phyloP scores from a whole-genome alignment of 1,284 basidiomycete genomes.

The Mrakiaceae sp. region DNA sequence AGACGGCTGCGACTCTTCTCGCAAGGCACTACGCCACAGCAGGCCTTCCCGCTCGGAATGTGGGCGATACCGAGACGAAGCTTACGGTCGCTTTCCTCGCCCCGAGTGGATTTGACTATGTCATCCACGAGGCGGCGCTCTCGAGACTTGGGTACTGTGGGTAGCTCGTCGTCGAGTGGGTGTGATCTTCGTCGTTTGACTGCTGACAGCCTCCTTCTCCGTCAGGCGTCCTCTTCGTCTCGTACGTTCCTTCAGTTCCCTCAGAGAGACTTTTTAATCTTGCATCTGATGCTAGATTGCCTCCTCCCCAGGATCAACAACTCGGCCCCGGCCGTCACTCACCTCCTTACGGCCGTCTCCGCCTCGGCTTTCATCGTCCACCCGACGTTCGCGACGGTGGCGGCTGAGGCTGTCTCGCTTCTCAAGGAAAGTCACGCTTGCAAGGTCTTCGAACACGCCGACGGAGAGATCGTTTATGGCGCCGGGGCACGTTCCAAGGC shows the following conservation, averaged over 20 bases:
- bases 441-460: not conserved
- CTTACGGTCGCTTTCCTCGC: constrained; percentile 5
- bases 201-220: not conserved
- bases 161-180: not conserved
- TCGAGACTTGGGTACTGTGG: constrained; percentile 12
- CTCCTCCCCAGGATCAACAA: constrained; percentile 38
- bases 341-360: constrained; percentile 44
- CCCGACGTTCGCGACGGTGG: constrained; percentile 33
- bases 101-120: constrained; percentile 4
- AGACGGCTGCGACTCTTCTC: constrained; percentile 8
- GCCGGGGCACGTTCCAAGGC: not conserved
- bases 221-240: not conserved
- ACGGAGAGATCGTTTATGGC: not conserved
- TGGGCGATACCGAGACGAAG: constrained; percentile 4
- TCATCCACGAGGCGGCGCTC: constrained; percentile 8
- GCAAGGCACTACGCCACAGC: constrained; percentile 10
- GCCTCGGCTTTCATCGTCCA: constrained; percentile 42
- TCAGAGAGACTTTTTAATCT: not conserved
- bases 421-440: constrained; percentile 22
- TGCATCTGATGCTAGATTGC: not conserved
- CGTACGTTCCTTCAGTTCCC: not conserved
- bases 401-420: constrained; percentile 29
- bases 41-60: not conserved
- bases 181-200: not conserved
- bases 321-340: constrained; percentile 45